Percentiles rank a stretch among this genome's conserved stretches.
phyloP scores from a whole-genome alignment of 805 yeast species.

The Pichia sporocuriosa region DNA sequence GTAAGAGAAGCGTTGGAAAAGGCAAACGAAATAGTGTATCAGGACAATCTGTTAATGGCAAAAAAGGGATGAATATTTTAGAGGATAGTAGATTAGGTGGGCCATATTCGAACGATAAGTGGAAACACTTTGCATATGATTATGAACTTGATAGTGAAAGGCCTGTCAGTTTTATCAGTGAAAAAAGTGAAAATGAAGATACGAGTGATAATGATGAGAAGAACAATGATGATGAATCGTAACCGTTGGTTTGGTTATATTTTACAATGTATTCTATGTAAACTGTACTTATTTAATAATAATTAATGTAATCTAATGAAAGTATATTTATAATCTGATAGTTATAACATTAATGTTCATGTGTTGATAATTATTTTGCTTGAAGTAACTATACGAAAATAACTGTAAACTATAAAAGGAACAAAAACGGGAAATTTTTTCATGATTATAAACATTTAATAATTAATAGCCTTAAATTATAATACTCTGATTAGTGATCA shows the following conservation, averaged over 20 bases:
- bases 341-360: no score
- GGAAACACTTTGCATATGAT: conserved; percentile 16
- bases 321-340: no score
- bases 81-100: conserved; percentile 9
- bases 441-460: no score
- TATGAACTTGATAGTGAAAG: conserved; percentile 16
- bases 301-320: no score
- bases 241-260: no score
- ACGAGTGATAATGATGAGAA: neutral
- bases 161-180: conserved; percentile 17
- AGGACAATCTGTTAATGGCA: neutral
- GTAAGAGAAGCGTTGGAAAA: neutral
- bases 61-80: neutral
- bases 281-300: neutral
- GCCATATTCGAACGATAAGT: conserved; percentile 11
- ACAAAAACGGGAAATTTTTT: no score
- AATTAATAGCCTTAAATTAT: no score
- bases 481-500: no score
- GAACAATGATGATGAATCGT: neutral
- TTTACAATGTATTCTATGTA: no score
- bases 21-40: neutral
- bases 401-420: no score
- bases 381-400: no score
- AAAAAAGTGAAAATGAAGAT: neutral
- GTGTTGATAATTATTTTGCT: no score